These are phyloP conservation scores for Talaromyces sp. DNA, from an alignment of 2,329 filamentous ascomycete genomes.

Conservation along the genomic window DNA sequence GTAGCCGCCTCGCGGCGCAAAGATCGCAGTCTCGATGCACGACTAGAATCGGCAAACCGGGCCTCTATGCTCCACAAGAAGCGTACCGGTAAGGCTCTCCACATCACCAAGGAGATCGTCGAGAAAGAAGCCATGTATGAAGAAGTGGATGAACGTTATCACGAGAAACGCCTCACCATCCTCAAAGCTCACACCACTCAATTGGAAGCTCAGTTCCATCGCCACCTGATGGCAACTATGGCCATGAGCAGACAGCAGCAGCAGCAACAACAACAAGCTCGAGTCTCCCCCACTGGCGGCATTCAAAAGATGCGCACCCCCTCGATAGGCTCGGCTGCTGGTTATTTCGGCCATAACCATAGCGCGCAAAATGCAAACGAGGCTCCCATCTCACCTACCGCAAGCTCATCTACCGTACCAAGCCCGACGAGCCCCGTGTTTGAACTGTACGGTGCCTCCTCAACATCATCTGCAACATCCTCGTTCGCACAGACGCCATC, in stretches of 20 bases:
- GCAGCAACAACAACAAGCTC: conserved; percentile 21
- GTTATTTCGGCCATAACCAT: background rate
- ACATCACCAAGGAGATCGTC: conserved; percentile 81
- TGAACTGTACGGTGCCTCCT: conserved; percentile 2
- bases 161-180: conserved; percentile 39
- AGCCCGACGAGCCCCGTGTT: conserved; percentile 12
- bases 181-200: conserved; percentile 37
- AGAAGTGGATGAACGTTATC: conserved; percentile 76
- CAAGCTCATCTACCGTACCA: background rate
- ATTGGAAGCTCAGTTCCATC: conserved; percentile 37
- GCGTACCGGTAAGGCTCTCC: conserved; percentile 75
- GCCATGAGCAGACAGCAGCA: conserved; percentile 21
- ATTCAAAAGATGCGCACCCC: conserved; percentile 32
- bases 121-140: conserved; percentile 94
- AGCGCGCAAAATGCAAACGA: background rate
- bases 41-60: conserved; percentile 78
- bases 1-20: conserved; percentile 85
- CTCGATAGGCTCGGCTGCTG: background rate
- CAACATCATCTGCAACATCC: conserved; percentile 1
- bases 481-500: conserved; percentile 23
- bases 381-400: conserved; percentile 8
- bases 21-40: conserved; percentile 81
- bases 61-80: conserved; percentile 90
- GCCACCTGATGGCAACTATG: conserved; percentile 36
- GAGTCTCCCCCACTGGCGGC: conserved; percentile 27